These are phyloP conservation scores for Pseudonitzschia delicatissima DNA, from an alignment of 108 stramenopile species.

Conservation along the genomic window DNA sequence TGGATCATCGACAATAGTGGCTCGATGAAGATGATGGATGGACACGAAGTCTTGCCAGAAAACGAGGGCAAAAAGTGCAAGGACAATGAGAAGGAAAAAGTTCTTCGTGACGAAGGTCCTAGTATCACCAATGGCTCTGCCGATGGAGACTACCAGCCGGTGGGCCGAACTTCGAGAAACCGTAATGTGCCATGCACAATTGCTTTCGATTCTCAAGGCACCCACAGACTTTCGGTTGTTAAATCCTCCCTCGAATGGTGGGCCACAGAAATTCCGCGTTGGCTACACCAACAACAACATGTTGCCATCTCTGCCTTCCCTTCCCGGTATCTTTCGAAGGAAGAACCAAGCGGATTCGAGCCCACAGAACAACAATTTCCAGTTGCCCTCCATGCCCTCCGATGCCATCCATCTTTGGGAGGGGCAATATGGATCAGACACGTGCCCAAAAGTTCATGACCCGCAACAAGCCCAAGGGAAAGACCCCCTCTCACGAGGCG, in stretches of 20 bases:
- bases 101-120: neutral
- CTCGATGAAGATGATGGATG: constrained; percentile 57
- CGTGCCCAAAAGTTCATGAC: constrained; percentile 16
- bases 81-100: neutral
- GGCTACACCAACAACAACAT: constrained; percentile 12
- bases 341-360: no score
- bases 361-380: neutral
- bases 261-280: constrained; percentile 48
- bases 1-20: constrained; percentile 81
- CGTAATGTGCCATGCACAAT: constrained; percentile 48
- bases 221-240: constrained; percentile 60
- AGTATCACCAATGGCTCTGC: neutral
- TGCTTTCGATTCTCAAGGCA: constrained; percentile 33
- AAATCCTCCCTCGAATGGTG: constrained; percentile 39
- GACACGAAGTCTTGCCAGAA: constrained; percentile 32
- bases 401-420: neutral
- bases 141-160: constrained; percentile 29
- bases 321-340: no score
- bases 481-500: constrained; percentile 7
- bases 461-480: constrained; percentile 3
- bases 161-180: constrained; percentile 58
- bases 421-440: neutral
- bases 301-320: no score
- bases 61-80: neutral
- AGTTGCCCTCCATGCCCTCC: neutral